Evolutionary conservation across 2,329 filamentous ascomycete species (phyloP), one percentile per base, ranked within the genome.

Genomic region (Lojkania enalia): DNA sequence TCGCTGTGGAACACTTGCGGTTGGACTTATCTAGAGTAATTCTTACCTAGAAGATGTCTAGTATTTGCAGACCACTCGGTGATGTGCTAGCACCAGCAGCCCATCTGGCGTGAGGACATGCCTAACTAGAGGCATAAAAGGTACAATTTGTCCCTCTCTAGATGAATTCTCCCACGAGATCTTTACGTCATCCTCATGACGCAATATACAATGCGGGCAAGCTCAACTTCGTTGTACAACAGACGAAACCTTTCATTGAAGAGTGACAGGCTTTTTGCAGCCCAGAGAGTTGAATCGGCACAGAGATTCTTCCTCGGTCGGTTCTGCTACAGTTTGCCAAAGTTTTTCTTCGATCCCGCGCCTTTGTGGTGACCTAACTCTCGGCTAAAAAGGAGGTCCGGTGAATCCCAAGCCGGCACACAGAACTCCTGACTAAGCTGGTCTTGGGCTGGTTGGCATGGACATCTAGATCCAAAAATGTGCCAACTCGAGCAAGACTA

Each of bases 321-420:
- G 1, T 42, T 57, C 14, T 20, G 49, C 19, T 45, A 41, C 11
- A 52, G 55, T 6, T 35, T 57, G 4, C 55, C 55, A 2, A 36
- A 46, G 19, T 40, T 55, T 11, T 49, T 47, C 42, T 55, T 59
- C 33, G 52, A 55, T 31, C 27, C 47, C 12, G 47, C 52, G 2
- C 33, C 57, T 3, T 39, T 55, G 2, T 59, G 54, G 55, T 29
- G 44, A 25, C 46, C 47, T 25, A 32, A 11, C 48, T 49, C 11
- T 12, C 30, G 11, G 7, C 7, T 33, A 15, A 33, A 9, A 16
- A 9, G 30, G 14, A 9, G 30, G 11, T 6, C 16, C 11, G 30
- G 9, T 12, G 9, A 11, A 9, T 9, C 6, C 14, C 9, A 16
- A 15, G 7, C 20, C 12, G 13, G 15, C 6, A 21, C 9, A 9